Conservation (phyloP, 1,284 basidiomycete genomes). For the Fomitiporia mediterranea region DNA sequence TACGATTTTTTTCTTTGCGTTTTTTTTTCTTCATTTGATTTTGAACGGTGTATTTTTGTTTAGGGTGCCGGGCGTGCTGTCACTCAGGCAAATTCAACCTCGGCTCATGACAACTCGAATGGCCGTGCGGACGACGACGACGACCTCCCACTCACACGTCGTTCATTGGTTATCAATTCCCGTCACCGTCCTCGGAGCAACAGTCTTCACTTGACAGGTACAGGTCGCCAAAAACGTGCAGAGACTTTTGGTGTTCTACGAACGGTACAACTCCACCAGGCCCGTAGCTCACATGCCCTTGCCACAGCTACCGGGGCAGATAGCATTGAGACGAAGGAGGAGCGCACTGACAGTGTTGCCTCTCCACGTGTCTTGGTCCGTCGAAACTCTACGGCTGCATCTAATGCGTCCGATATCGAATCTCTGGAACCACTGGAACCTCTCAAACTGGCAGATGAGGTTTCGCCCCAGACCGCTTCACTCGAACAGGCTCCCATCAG, state of each 20-base stretch:
- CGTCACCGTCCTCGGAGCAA: constrained; percentile 49
- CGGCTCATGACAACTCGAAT: constrained; percentile 41
- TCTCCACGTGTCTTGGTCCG: constrained; percentile 29
- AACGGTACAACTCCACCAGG: constrained; percentile 50
- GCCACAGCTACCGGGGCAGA: constrained; percentile 21
- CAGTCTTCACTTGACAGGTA: constrained; percentile 47
- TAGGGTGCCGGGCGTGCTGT: constrained; percentile 63
- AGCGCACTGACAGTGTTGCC: not conserved
- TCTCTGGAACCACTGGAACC: constrained; percentile 20
- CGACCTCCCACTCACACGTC: constrained; percentile 33
- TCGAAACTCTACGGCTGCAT: constrained; percentile 43
- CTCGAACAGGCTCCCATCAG: constrained; percentile 15
- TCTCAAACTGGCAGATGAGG: constrained; percentile 11
- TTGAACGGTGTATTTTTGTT: constrained; percentile 11
- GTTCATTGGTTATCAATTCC: constrained; percentile 31
- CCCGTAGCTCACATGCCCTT: constrained; percentile 53
- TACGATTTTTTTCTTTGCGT: constrained; percentile 28
- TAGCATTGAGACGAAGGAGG: constrained; percentile 9
- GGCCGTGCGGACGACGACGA: constrained; percentile 55
- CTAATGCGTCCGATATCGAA: constrained; percentile 21
- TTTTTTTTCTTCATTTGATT: constrained; percentile 4
- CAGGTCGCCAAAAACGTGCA: constrained; percentile 36
- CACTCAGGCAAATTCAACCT: constrained; percentile 60
- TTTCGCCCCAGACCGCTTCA: constrained; percentile 8
- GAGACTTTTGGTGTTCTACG: constrained; percentile 52